Conservation (phyloP, 2,329 filamentous ascomycete genomes). For the Epichloe scottii region DNA sequence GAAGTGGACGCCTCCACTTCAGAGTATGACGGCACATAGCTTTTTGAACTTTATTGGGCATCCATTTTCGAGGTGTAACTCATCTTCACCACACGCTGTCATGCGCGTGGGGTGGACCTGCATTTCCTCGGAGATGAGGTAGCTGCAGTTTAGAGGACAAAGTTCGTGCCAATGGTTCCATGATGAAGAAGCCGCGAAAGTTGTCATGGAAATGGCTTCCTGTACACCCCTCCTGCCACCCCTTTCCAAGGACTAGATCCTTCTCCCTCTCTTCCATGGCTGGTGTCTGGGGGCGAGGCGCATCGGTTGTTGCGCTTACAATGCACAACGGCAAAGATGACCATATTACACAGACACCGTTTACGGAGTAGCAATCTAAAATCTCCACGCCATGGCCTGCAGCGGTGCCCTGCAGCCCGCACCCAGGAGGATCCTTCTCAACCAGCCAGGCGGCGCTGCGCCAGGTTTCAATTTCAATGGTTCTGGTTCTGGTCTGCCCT, state of each 20-base stretch:
- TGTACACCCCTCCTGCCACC: constrained; percentile 8
- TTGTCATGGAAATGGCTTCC: too few species aligned
- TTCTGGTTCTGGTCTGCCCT: not conserved
- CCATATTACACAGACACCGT: not conserved
- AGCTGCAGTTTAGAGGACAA: too few species aligned
- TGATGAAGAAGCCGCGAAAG: too few species aligned
- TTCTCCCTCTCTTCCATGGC: constrained; percentile 20
- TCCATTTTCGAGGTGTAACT: too few species aligned
- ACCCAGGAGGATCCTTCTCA: not conserved
- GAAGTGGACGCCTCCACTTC: too few species aligned
- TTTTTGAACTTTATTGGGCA: too few species aligned
- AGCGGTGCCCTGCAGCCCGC: not conserved
- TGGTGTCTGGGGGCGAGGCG: not conserved
- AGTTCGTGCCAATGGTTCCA: too few species aligned
- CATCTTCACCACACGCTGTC: too few species aligned
- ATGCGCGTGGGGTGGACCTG: too few species aligned
- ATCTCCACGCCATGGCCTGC: not conserved
- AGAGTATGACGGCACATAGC: too few species aligned
- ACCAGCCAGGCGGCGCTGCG: constrained; percentile 4
- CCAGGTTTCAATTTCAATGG: not conserved
- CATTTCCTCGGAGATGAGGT: too few species aligned
- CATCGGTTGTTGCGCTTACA: constrained; percentile 8
- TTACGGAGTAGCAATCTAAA: not conserved
- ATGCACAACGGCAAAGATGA: constrained; percentile 13
- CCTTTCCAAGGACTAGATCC: constrained; percentile 13